Percentiles rank a stretch among this genome's conserved stretches.
Conservation (phyloP, 2,329 filamentous ascomycete genomes). For the Blastomyces percursus region DNA sequence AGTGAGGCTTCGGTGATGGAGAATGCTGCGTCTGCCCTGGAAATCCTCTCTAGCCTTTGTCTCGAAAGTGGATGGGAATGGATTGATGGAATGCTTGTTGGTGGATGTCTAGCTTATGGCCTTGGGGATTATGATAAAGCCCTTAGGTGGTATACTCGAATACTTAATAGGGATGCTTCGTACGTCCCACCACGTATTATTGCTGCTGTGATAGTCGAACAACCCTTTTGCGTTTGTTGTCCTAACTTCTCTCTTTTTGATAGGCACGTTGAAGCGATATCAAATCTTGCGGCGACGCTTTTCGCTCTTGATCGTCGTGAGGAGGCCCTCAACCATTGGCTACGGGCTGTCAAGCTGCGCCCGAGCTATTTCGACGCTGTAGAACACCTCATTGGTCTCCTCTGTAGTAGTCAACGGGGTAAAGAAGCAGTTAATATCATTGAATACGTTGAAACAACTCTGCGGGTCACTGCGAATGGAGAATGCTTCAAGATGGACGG, state of each 20-base stretch:
- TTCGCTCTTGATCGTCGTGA: conserved; percentile 70
- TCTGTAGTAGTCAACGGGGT: conserved; percentile 70
- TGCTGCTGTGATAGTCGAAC: conserved; percentile 14
- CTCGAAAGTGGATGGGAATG: conserved; percentile 75
- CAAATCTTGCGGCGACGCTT: conserved; percentile 81
- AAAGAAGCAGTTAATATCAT: conserved; percentile 82
- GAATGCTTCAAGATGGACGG: conserved; percentile 42
- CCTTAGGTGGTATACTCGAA: conserved; percentile 42
- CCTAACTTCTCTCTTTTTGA: conserved; percentile 7
- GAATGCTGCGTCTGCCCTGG: conserved; percentile 56
- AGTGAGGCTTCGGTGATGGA: conserved; percentile 37
- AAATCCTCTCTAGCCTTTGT: conserved; percentile 62
- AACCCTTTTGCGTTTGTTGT: conserved; percentile 16
- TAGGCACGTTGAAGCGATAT: conserved; percentile 84
- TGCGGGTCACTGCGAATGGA: conserved; percentile 44
- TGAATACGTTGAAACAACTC: conserved; percentile 64
- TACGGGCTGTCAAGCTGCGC: conserved; percentile 66
- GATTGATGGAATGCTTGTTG: conserved; percentile 85
- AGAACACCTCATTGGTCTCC: conserved; percentile 79
- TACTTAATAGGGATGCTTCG: conserved; percentile 48
- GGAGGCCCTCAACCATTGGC: conserved; percentile 80
- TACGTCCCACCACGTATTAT: conserved; percentile 25
- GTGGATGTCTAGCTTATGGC: conserved; percentile 84
- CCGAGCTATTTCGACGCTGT: conserved; percentile 90
- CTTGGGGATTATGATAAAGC: conserved; percentile 69